Conservation (phyloP, 805 yeast species). For the Candida awuae region DNA sequence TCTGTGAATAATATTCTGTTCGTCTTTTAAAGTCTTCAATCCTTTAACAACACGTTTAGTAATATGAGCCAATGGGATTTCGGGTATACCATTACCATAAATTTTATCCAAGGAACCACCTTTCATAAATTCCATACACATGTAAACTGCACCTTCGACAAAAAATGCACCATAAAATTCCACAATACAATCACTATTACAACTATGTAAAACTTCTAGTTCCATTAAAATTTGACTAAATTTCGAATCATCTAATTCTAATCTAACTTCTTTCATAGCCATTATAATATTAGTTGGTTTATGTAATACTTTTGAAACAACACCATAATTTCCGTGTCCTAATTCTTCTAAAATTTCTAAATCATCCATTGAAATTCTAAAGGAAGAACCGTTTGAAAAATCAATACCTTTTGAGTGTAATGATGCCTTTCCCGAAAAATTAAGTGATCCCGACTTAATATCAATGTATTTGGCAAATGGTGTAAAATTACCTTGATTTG, state of each 20-base stretch:
- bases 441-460: conserved; percentile 83
- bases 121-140: conserved; percentile 98
- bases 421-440: conserved; percentile 90
- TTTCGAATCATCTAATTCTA: conserved; percentile 90
- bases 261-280: conserved; percentile 96
- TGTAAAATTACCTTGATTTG: conserved; percentile 59
- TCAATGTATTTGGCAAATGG: conserved; percentile 84
- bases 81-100: conserved; percentile 69
- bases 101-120: conserved; percentile 89
- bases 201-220: conserved; percentile 84
- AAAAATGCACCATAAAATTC: conserved; percentile 97
- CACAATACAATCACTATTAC: conserved; percentile 84
- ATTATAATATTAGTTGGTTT: conserved; percentile 84
- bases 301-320: conserved; percentile 87
- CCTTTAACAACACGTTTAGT: conserved; percentile 77
- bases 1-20: conserved; percentile 87
- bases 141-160: conserved; percentile 94
- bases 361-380: conserved; percentile 80
- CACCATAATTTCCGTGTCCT: conserved; percentile 95
- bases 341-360: conserved; percentile 75
- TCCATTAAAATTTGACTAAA: conserved; percentile 95
- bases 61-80: conserved; percentile 69
- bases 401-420: conserved; percentile 87
- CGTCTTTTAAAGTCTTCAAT: conserved; percentile 74
- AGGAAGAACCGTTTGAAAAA: conserved; percentile 80